Conservation (phyloP, 768 basidiomycete species). For the Suillus lakei region DNA sequence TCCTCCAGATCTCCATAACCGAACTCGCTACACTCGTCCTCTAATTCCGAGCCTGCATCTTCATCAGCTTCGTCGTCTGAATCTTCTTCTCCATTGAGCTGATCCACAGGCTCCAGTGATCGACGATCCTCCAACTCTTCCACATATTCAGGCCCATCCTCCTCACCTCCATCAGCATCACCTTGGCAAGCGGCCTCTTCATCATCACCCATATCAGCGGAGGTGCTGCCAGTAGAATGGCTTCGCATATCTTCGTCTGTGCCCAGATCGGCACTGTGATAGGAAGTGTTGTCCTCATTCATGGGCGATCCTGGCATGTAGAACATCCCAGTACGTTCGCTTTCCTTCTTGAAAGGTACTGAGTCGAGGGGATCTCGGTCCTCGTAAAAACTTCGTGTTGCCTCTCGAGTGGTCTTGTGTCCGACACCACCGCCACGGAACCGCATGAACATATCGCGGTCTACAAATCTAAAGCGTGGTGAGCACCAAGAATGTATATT, state of each 20-base stretch:
- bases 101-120: background rate
- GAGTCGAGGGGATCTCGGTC: slow-evolving; percentile 3
- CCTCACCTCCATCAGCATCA: background rate
- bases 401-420: slow-evolving; percentile 21
- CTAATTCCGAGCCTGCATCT: background rate
- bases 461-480: slow-evolving; percentile 38
- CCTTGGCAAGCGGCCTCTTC: background rate
- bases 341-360: slow-evolving; percentile 1
- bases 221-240: background rate
- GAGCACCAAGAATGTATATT: background rate
- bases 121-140: background rate
- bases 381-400: background rate
- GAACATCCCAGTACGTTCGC: background rate
- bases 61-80: background rate
- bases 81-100: background rate
- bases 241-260: background rate
- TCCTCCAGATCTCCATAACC: slow-evolving; percentile 1
- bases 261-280: background rate
- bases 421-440: slow-evolving; percentile 36
- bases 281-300: background rate
- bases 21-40: background rate
- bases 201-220: background rate
- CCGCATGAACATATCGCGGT: slow-evolving; percentile 37
- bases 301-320: background rate
- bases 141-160: too few relatives aligned